phyloP scores from a whole-genome alignment of 2,329 filamentous ascomycete genomes.

The Lecanicillium sp. region DNA sequence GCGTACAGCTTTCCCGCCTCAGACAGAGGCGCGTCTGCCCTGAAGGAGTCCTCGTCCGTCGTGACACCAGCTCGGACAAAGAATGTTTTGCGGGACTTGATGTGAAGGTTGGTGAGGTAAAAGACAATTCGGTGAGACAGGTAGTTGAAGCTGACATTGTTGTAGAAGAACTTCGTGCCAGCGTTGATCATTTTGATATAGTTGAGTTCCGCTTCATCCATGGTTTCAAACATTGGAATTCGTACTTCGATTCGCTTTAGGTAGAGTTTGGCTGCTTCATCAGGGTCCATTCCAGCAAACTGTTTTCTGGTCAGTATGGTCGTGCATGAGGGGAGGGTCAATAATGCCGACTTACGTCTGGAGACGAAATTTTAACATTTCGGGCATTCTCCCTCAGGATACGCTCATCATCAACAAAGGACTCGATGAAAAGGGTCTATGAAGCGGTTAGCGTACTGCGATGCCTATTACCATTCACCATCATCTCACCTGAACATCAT shows the following conservation, averaged over 20 bases:
- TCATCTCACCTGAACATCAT: conserved; percentile 70
- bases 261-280: conserved; percentile 89
- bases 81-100: conserved; percentile 89
- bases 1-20: conserved; percentile 75
- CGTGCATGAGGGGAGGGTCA: too few relatives aligned
- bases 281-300: conserved; percentile 86
- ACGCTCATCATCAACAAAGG: conserved; percentile 83
- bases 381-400: conserved; percentile 96
- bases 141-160: conserved; percentile 95
- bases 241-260: conserved; percentile 82
- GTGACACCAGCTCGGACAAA: conserved; percentile 85
- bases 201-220: conserved; percentile 89
- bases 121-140: conserved; percentile 96
- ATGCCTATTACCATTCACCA: not conserved
- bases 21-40: conserved; percentile 78
- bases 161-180: conserved; percentile 85
- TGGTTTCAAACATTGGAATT: conserved; percentile 94
- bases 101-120: conserved; percentile 94
- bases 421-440: conserved; percentile 93
- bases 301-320: conserved; percentile 26
- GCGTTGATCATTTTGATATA: conserved; percentile 99
- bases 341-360: conserved; percentile 82
- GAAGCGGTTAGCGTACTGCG: not conserved
- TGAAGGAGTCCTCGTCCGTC: conserved; percentile 84
- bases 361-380: conserved; percentile 95